Conservation (phyloP, 257 asterid species). For the Salvia miltiorrhiza region DNA sequence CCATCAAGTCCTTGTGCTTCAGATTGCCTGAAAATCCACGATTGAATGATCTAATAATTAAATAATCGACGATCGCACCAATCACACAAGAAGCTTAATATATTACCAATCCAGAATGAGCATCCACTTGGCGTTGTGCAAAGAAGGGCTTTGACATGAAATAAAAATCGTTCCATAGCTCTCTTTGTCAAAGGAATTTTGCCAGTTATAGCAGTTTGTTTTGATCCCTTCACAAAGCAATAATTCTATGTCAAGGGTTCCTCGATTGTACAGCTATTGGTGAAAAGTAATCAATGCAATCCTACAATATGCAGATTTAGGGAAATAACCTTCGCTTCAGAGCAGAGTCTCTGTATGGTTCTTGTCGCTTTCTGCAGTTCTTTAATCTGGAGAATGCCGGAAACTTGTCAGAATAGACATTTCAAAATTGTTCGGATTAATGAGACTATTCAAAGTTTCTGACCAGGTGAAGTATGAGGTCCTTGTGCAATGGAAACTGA, state of each 20-base stretch:
- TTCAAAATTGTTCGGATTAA: background rate
- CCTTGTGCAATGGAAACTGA: conserved; percentile 62
- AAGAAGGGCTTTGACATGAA: conserved; percentile 90
- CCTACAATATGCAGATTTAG: conserved; percentile 7
- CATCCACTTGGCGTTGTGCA: conserved; percentile 65
- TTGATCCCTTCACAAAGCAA: conserved; percentile 55
- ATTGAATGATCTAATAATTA: conserved; percentile 1
- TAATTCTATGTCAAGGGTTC: background rate
- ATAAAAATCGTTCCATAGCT: conserved; percentile 82
- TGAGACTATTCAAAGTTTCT: conserved; percentile 28
- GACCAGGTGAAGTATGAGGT: conserved; percentile 66
- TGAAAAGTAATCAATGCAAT: conserved; percentile 9
- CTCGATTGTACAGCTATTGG: background rate
- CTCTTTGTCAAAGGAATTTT: conserved; percentile 85
- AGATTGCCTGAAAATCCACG: conserved; percentile 63
- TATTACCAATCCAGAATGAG: conserved; percentile 86
- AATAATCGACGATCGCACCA: background rate
- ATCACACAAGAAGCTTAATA: background rate
- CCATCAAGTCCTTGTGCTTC: conserved; percentile 81
- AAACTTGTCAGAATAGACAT: conserved; percentile 17
- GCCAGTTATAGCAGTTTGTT: conserved; percentile 65
- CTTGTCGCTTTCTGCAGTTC: conserved; percentile 92
- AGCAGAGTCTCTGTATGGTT: conserved; percentile 77
- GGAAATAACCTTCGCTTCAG: conserved; percentile 78
- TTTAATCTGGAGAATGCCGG: conserved; percentile 45